These are phyloP conservation scores for Prototheca cutis DNA, from an alignment of 163 green algal species.

Conservation along the genomic window DNA sequence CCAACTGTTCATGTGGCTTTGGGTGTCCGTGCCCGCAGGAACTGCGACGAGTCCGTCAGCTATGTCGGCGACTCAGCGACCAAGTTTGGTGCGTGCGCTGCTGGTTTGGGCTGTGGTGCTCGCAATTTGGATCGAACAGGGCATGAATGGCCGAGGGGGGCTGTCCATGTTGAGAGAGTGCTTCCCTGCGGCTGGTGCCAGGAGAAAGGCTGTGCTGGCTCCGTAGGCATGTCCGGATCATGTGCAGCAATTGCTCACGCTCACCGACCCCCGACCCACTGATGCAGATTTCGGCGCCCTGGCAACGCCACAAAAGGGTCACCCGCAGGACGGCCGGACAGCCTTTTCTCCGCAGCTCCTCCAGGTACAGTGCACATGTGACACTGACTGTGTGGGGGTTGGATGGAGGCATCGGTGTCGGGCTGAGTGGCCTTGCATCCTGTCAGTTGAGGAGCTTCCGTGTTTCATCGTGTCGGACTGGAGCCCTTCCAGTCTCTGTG, in stretches of 20 bases:
- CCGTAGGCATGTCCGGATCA: background rate
- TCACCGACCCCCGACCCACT: too few relatives aligned
- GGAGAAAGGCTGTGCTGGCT: background rate
- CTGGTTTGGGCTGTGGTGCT: too few relatives aligned
- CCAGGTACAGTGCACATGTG: background rate
- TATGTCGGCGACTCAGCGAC: background rate
- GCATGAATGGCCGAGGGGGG: too few relatives aligned
- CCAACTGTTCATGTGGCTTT: background rate
- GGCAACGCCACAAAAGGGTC: background rate
- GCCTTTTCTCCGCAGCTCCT: background rate
- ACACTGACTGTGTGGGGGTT: background rate
- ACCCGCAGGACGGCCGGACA: background rate
- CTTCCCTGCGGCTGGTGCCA: background rate
- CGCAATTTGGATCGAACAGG: too few relatives aligned
- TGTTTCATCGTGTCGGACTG: too few relatives aligned
- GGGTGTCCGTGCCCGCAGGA: background rate
- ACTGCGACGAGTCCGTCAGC: background rate
- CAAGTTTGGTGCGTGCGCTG: conserved; percentile 1
- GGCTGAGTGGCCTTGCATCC: background rate
- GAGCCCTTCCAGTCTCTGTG: too few relatives aligned
- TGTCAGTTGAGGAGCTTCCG: background rate
- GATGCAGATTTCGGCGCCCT: background rate
- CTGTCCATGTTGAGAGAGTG: background rate
- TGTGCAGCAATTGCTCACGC: background rate
- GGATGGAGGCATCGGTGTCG: background rate